phyloP scores from a whole-genome alignment of 306 rosid species.

The Glycyrrhiza uralensis region DNA sequence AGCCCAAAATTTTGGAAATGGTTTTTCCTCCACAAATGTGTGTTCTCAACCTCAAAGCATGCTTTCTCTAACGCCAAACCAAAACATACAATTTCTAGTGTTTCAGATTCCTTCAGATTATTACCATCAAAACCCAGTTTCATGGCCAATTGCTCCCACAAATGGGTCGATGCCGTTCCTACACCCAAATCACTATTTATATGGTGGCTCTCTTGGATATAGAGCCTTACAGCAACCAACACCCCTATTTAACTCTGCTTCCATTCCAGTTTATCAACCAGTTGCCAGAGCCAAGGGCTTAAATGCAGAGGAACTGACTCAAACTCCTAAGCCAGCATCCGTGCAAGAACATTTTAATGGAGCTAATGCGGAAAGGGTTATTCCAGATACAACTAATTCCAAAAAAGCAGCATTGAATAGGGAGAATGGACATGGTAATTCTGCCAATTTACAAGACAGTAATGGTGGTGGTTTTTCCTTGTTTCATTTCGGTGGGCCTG shows the following conservation, averaged over 20 bases:
- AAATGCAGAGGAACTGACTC: conserved; percentile 42
- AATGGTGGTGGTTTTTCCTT: conserved; percentile 60
- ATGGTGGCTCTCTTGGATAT: conserved; percentile 76
- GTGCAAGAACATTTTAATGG: conserved; percentile 42
- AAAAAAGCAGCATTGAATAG: conserved; percentile 33
- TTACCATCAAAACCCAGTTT: conserved; percentile 78
- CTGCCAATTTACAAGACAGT: conserved; percentile 44
- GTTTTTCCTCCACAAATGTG: conserved; percentile 43
- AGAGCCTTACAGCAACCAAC: conserved; percentile 71
- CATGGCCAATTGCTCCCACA: conserved; percentile 73
- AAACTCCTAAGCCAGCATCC: conserved; percentile 41
- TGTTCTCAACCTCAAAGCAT: conserved; percentile 60
- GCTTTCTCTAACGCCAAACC: conserved; percentile 53
- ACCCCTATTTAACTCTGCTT: conserved; percentile 55
- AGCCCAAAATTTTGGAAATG: conserved; percentile 45
- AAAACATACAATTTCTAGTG: conserved; percentile 63
- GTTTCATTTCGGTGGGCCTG: conserved; percentile 92
- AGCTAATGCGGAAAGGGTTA: conserved; percentile 37
- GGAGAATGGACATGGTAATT: conserved; percentile 39
- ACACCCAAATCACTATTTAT: conserved; percentile 65
- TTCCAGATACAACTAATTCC: conserved; percentile 38
- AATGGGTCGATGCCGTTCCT: conserved; percentile 67
- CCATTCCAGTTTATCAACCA: conserved; percentile 67
- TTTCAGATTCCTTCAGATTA: conserved; percentile 73
- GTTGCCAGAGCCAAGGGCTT: conserved; percentile 42